Percentiles rank a stretch among this genome's conserved stretches.
These are phyloP conservation scores for Polytolypa hystricis DNA, from an alignment of 2,329 filamentous ascomycete genomes.

Conservation along the genomic window DNA sequence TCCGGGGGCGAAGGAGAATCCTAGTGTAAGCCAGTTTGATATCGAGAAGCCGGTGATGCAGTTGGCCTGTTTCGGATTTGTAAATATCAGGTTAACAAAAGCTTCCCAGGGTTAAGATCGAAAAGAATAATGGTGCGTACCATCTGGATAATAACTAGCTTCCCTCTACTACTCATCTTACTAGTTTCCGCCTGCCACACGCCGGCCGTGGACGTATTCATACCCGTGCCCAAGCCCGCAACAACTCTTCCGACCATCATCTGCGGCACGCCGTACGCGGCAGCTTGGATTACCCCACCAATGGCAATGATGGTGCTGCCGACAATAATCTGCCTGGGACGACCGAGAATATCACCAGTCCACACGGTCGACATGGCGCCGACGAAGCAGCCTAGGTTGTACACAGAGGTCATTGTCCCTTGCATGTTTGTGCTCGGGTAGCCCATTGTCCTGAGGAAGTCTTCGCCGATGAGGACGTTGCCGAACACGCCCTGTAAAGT, in stretches of 20 bases:
- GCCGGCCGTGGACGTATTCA: conserved; percentile 40
- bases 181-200: conserved; percentile 36
- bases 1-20: conserved; percentile 29
- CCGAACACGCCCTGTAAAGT: conserved; percentile 11
- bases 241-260: conserved; percentile 38
- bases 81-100: no score
- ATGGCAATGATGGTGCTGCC: conserved; percentile 33
- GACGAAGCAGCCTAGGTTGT: conserved; percentile 37
- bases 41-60: conserved; percentile 32
- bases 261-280: conserved; percentile 30
- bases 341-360: conserved; percentile 36
- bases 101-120: no score
- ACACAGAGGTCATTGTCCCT: conserved; percentile 13
- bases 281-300: conserved; percentile 34
- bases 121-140: conserved; percentile 11
- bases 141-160: conserved; percentile 24
- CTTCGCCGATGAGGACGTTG: conserved; percentile 11
- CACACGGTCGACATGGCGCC: conserved; percentile 32
- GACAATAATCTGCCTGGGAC: conserved; percentile 30
- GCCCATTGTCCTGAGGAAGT: conserved; percentile 12
- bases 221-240: conserved; percentile 35
- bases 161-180: conserved; percentile 31
- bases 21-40: conserved; percentile 34
- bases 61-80: conserved; percentile 19
- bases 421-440: conserved; percentile 9